Evolutionary conservation across 257 asterid species (phyloP), one percentile per base, ranked within the genome.

Genomic region (Ilex aquifolium): DNA sequence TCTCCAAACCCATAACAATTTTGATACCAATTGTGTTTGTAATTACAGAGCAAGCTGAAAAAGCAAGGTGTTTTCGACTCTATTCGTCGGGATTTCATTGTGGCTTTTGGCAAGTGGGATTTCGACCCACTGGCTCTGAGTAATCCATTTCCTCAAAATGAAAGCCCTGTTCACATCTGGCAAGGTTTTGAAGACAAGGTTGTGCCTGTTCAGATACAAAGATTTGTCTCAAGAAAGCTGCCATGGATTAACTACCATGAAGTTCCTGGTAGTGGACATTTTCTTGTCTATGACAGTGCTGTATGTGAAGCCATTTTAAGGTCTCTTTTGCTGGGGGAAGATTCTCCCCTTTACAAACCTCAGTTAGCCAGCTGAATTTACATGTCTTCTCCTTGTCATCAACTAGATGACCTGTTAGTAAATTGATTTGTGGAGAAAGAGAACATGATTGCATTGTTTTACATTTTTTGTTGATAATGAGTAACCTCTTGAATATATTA

Each of bases 191-290:
- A 74, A 70, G 86, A 80, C 75, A 80, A 73, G 77, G 79, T 80
- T 61, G 83, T 80, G 57, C 86, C 83, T 6, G 70, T 69, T 56
- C 82, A 83, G n/a, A 55, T 93, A 60, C 97, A 93, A 59, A 78
- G 99, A 53, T 79, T 72, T 40, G 77, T 93, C 10, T 75, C 82
- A 0, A 65, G 70, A 8, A 89, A 78, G 79, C 83, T 93, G 17
- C 88, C 95, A 1, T 93, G 99, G 99, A 83, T 93, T 65, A 80
- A 77, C 55, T 93, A 89, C 62, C 99, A 93, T 21, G 97, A 93
- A 74, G 96, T 93, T 57, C 85, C 85, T 3, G 95, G 83, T 13
- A 90, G 91, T 27, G 97, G 97, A 10, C 99, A 93, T 79, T 72
- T 90, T 90, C 84, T 89, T 27, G 90, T 85, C 15, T 89, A 92